phyloP scores from a whole-genome alignment of 768 basidiomycete species.

The Suillus subalutaceus region DNA sequence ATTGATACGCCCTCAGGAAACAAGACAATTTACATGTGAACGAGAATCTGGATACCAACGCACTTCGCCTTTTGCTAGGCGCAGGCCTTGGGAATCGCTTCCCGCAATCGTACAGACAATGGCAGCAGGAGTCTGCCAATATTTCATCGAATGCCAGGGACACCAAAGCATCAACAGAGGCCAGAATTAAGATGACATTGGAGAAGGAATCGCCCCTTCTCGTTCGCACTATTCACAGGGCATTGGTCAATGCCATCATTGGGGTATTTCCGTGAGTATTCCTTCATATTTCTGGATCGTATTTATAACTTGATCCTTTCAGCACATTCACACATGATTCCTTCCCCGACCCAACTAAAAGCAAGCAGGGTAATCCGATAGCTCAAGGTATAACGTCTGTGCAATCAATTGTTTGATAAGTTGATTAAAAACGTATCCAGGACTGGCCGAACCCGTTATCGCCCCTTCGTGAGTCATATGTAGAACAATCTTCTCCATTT shows the following conservation, averaged over 20 bases:
- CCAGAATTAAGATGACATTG: background rate
- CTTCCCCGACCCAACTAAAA: slow-evolving; percentile 11
- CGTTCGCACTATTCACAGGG: slow-evolving; percentile 6
- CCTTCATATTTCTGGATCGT: background rate
- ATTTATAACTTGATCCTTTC: background rate
- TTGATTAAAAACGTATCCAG: slow-evolving; percentile 5
- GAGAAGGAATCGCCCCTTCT: slow-evolving; percentile 13
- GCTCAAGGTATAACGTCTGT: slow-evolving; percentile 9
- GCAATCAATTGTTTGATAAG: background rate
- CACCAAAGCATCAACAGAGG: background rate
- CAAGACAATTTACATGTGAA: slow-evolving; percentile 26
- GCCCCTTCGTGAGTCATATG: background rate
- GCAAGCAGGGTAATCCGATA: background rate
- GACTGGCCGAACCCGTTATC: slow-evolving; percentile 9
- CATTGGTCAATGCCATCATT: slow-evolving; percentile 29
- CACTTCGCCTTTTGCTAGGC: slow-evolving; percentile 28
- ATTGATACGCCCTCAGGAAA: slow-evolving; percentile 16
- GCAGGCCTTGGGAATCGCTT: slow-evolving; percentile 34
- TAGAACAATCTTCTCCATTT: background rate
- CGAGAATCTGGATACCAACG: slow-evolving; percentile 26
- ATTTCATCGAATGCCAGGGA: background rate
- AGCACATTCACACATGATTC: slow-evolving; percentile 19
- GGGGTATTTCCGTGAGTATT: slow-evolving; percentile 21
- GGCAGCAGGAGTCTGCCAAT: slow-evolving; percentile 20
- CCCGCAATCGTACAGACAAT: slow-evolving; percentile 22